phyloP scores from a whole-genome alignment of 169 alveolate genomes.

The Blepharisma undulans region DNA sequence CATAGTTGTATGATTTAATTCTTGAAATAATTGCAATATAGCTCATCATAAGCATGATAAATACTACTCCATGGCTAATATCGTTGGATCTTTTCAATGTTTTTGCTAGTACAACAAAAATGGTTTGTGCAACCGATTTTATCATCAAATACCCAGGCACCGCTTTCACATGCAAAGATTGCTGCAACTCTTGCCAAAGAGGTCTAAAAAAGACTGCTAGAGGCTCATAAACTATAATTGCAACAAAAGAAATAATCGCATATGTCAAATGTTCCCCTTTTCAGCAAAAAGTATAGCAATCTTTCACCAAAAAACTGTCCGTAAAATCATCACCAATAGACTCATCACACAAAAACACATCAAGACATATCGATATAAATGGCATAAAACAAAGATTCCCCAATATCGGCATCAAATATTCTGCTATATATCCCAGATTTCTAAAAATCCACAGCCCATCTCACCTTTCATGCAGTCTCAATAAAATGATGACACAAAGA shows the following conservation, averaged over 20 bases:
- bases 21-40: background rate
- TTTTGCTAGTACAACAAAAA: background rate
- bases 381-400: slow-evolving; percentile 15
- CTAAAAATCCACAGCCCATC: background rate
- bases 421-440: background rate
- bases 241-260: background rate
- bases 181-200: background rate
- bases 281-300: slow-evolving; percentile 23
- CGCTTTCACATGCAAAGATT: background rate
- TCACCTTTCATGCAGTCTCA: background rate
- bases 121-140: background rate
- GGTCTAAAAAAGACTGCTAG: background rate
- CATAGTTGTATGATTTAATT: background rate
- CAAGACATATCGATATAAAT: background rate
- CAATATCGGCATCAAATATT: slow-evolving; percentile 6
- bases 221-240: background rate
- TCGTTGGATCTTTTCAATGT: background rate
- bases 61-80: background rate
- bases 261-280: background rate
- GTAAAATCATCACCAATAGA: background rate
- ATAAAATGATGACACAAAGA: background rate
- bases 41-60: background rate
- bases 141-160: background rate
- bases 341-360: background rate
- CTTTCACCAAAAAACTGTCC: slow-evolving; percentile 17